A percentile compares a stretch with the other conserved stretches of the same genome.
Conservation (phyloP, 2,329 filamentous ascomycete species). For the Fusarium sp. region DNA sequence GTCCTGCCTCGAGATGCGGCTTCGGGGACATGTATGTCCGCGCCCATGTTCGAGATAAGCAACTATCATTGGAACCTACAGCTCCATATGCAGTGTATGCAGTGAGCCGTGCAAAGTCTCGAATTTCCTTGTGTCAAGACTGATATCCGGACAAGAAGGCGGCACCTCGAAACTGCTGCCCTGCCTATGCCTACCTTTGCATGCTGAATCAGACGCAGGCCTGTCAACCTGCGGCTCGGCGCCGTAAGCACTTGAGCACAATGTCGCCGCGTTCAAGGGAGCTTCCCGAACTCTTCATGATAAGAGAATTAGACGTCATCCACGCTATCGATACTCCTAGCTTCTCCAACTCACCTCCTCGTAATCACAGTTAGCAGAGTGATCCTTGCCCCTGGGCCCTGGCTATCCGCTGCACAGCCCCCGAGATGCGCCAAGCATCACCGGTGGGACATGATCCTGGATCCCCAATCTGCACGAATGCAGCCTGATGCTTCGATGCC, state of each 20-base stretch:
- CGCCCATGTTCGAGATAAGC: slow-evolving; percentile 33
- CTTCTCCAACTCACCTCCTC: slow-evolving; percentile 34
- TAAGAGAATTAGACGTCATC: slow-evolving; percentile 29
- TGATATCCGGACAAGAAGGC: background rate
- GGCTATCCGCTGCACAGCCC: slow-evolving; percentile 47
- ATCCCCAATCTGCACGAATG: slow-evolving; percentile 39
- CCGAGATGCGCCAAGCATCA: slow-evolving; percentile 43
- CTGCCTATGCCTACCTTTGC: background rate
- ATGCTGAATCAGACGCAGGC: background rate
- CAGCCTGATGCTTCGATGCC: slow-evolving; percentile 41
- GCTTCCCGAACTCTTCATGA: slow-evolving; percentile 20
- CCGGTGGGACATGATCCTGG: slow-evolving; percentile 34
- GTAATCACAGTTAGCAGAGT: slow-evolving; percentile 33
- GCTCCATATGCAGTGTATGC: slow-evolving; percentile 21
- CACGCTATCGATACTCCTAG: slow-evolving; percentile 22
- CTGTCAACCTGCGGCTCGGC: slow-evolving; percentile 15
- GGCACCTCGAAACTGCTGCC: slow-evolving; percentile 2
- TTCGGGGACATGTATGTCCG: slow-evolving; percentile 37
- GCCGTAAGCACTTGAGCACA: slow-evolving; percentile 25
- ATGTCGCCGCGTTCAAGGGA: slow-evolving; percentile 6
- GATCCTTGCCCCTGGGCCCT: slow-evolving; percentile 37
- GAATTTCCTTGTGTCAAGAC: background rate
- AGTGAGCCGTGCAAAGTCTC: slow-evolving; percentile 1
- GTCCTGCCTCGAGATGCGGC: slow-evolving; percentile 17
- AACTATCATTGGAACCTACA: slow-evolving; percentile 10